Conservation (phyloP, 2,329 filamentous ascomycete species). For the Alternaria infectoria region DNA sequence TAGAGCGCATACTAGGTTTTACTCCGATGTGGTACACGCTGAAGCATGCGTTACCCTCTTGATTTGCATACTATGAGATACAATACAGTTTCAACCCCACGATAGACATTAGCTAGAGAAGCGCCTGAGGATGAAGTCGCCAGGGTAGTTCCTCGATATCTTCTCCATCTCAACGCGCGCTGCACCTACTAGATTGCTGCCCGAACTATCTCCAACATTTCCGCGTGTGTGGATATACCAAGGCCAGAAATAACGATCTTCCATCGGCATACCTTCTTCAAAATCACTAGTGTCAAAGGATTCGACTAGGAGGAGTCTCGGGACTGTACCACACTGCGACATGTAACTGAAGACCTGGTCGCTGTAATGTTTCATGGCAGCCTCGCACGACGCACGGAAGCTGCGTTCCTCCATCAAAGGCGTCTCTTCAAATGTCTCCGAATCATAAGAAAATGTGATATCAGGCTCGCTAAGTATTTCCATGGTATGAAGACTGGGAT, state of each 20-base stretch:
- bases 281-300: not conserved
- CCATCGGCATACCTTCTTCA: not conserved
- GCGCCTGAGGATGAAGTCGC: not conserved
- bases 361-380: not conserved
- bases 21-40: not conserved
- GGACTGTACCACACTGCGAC: not conserved
- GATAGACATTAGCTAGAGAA: not conserved
- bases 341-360: not conserved
- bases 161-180: not conserved
- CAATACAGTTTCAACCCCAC: not conserved
- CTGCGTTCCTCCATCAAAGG: not conserved
- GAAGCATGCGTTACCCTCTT: not conserved
- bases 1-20: not conserved
- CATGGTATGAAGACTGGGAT: not conserved
- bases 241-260: not conserved
- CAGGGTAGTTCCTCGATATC: not conserved
- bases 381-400: not conserved
- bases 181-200: not conserved
- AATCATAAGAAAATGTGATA: not conserved
- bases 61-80: not conserved
- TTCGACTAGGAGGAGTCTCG: not conserved
- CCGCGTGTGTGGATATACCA: not conserved
- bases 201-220: not conserved
- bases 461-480: not conserved
- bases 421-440: not conserved